Conservation (phyloP, 306 rosid genomes). For the Pachyrhizus erosus region DNA sequence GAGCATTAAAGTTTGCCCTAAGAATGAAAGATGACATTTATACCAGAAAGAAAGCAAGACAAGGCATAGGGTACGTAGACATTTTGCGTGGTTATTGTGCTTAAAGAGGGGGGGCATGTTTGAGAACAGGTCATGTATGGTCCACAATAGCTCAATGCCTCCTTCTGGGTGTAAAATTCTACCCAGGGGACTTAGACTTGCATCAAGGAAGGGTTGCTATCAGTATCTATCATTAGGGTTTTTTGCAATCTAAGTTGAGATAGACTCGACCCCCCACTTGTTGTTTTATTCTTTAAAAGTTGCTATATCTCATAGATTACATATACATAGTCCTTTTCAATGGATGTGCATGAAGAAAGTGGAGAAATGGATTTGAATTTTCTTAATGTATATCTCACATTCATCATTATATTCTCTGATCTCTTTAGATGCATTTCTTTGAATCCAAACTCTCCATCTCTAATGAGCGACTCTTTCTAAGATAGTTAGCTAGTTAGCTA, state of each 20-base stretch:
- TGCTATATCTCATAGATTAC: slow-evolving; percentile 52
- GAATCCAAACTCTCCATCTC: not conserved
- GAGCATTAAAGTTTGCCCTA: slow-evolving; percentile 55
- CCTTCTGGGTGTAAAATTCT: slow-evolving; percentile 56
- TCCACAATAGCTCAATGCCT: slow-evolving; percentile 55
- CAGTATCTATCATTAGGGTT: slow-evolving; percentile 67
- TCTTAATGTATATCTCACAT: not conserved
- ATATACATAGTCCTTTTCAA: slow-evolving; percentile 60
- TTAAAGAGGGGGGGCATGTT: slow-evolving; percentile 46
- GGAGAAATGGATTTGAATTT: slow-evolving; percentile 33
- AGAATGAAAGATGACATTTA: slow-evolving; percentile 50
- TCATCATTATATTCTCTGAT: slow-evolving; percentile 34
- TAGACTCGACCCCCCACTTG: slow-evolving; percentile 58
- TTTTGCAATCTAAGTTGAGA: slow-evolving; percentile 61
- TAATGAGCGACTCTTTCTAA: not conserved
- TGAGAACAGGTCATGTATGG: slow-evolving; percentile 50
- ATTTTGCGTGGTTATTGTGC: slow-evolving; percentile 51
- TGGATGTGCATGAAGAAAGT: slow-evolving; percentile 24
- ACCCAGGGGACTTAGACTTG: slow-evolving; percentile 68
- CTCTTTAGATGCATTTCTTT: not conserved
- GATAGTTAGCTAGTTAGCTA: not conserved
- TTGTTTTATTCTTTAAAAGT: slow-evolving; percentile 66
- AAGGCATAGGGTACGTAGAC: slow-evolving; percentile 52
- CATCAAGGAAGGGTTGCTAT: slow-evolving; percentile 70
- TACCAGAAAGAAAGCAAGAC: slow-evolving; percentile 53